phyloP scores from a whole-genome alignment of 768 basidiomycete species.

The Trichaptum fuscoviolaceum region DNA sequence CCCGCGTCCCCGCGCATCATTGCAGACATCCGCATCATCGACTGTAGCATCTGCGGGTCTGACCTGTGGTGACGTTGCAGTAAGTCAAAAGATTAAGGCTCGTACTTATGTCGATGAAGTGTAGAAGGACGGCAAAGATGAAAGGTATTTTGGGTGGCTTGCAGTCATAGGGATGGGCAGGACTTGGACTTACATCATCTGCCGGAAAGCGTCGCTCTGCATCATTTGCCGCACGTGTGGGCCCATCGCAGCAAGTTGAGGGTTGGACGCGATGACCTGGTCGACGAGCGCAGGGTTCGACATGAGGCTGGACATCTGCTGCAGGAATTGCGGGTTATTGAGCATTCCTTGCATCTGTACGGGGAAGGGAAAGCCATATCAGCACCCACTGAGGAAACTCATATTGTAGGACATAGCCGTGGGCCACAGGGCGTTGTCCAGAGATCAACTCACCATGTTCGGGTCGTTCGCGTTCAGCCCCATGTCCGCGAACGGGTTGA shows the following conservation, averaged over 20 bases:
- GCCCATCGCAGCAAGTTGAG: constrained; percentile 67
- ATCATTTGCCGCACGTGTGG: constrained; percentile 78
- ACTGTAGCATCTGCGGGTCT: constrained; percentile 71
- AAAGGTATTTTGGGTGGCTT: constrained; percentile 1
- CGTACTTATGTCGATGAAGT: too few species aligned
- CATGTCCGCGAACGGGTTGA: constrained; percentile 91
- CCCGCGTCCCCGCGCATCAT: constrained; percentile 41
- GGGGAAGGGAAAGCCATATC: not conserved
- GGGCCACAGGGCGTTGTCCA: too few species aligned
- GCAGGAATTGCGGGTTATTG: constrained; percentile 76
- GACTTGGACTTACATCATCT: constrained; percentile 56
- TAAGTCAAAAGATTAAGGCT: constrained; percentile 9
- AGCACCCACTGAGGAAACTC: not conserved
- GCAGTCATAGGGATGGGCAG: constrained; percentile 1
- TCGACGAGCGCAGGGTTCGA: constrained; percentile 87
- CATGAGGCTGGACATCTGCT: constrained; percentile 86
- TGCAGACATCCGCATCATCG: constrained; percentile 71
- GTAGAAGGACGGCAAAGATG: constrained; percentile 1
- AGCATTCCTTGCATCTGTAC: constrained; percentile 77
- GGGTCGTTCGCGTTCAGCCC: constrained; percentile 91
- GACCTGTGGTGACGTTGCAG: constrained; percentile 34
- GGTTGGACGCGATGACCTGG: constrained; percentile 75
- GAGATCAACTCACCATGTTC: constrained; percentile 67
- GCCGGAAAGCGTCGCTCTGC: constrained; percentile 67
- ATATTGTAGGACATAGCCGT: too few species aligned